Base-by-base conservation (phyloP, 768 basidiomycete genomes). In the Auricularia sp. region DNA sequence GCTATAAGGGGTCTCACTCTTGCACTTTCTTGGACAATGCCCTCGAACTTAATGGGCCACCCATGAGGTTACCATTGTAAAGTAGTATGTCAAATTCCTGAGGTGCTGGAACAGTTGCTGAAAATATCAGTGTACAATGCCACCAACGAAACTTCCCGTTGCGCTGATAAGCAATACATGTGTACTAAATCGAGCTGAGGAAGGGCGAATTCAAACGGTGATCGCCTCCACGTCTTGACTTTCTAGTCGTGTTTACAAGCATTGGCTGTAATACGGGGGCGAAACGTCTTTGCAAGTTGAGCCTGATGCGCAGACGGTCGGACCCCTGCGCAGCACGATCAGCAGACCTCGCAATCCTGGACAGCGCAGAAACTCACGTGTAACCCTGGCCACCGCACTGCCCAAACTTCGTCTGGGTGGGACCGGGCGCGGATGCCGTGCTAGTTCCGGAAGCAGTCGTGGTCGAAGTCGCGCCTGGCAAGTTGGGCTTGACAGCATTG, bases 381-480 rank as follows among this genome's bases (percentile, higher is more conserved):
- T 63, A 63, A 10, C 62, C 64, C 18, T 24, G 69, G 79, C 81
- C 82, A 69, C 83, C 83, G 62, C 83, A 84, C 71, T 85, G 83
- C 21, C 80, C 83, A 54, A 68, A 85, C 56, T 82, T 78, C 10
- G 77, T 77, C 64, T 79, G 78, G 0, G 69, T 65, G 10, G 81
- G 75, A 5, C 76, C 78, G 54, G 75, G 47, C 3, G 79, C 70
- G n/a, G 76, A 69, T 24, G 76, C 39, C 3, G 64, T 62, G 16
- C 35, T 42, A 1, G 54, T 59, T 6, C 47, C 47, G 6, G 47
- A 18, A 21, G 16, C 21, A 6, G 16, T 21, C 11, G 16, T 51
- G 11, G 47, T 51, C 16, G 47, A 51, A 10, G 47, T 51, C 14
- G 47, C 47, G 21, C 47, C 47, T 34, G 44, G 56, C 54, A 65